phyloP scores from a whole-genome alignment of 2,329 filamentous ascomycete species.

The Teratosphaeria zuluensis region DNA sequence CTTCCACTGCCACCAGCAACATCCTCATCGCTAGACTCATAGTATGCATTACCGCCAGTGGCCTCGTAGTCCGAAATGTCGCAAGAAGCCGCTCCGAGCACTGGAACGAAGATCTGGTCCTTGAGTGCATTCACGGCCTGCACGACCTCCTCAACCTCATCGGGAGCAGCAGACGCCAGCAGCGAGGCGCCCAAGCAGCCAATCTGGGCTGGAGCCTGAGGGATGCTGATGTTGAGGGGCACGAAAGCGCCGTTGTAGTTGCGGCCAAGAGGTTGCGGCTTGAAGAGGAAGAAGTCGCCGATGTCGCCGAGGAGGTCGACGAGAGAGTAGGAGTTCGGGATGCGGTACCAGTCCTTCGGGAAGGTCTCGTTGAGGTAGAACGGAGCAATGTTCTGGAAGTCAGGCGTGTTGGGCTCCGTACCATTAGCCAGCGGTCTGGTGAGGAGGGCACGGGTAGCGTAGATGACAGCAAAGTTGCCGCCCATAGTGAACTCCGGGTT shows the following conservation, averaged over 20 bases:
- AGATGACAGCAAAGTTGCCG: conserved; percentile 10
- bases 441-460: conserved; percentile 9
- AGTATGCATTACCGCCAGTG: conserved; percentile 1
- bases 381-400: conserved; percentile 18
- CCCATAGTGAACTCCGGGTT: conserved; percentile 12
- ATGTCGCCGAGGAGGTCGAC: conserved; percentile 12
- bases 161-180: conserved; percentile 6
- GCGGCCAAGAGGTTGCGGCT: conserved; percentile 3
- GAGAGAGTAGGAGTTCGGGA: conserved; percentile 10
- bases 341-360: conserved; percentile 14
- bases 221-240: conserved; percentile 8
- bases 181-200: conserved; percentile 8
- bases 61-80: conserved; percentile 6
- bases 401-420: conserved; percentile 10
- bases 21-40: conserved; percentile 4
- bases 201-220: conserved; percentile 4
- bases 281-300: conserved; percentile 10
- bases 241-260: conserved; percentile 10
- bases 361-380: conserved; percentile 22
- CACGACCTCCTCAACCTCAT: conserved; percentile 7
- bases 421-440: conserved; percentile 14
- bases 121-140: conserved; percentile 8
- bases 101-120: conserved; percentile 7
- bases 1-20: conserved; percentile 8
- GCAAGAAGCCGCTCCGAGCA: conserved; percentile 6